Base-by-base conservation (phyloP, 768 basidiomycete species). In the Kwoniella europaea region DNA sequence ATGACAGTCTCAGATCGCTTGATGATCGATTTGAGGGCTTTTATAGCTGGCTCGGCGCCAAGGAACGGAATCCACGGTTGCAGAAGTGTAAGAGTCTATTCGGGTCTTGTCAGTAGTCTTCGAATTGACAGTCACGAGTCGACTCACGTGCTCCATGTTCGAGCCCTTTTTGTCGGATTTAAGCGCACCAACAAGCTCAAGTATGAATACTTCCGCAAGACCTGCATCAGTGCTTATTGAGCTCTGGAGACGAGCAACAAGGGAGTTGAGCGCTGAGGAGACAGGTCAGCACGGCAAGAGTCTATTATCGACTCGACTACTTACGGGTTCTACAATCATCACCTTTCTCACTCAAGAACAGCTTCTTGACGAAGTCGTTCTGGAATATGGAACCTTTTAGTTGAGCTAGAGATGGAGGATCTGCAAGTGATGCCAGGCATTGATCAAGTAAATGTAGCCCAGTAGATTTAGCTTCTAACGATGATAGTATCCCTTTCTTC, bases 31-130 rank as follows among this genome's bases (percentile, higher is more conserved):
- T 68, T 46, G 20, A 76, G 41, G 9, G 56, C 53, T 27, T 27
- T 18, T 13, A 41, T 44, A 10, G 72, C 74, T 41, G 66, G 52
- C 12, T 61, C 41, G n/a, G 66, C 3, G 10, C 15, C 2, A 15
- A 81, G 29, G 70, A 79, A 81, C 1, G 69, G 64, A 1, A 52
- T 71, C 79, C 79, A 81, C 6, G 77, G 77, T 16, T 27, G 53
- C n/a, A 75, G n/a, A 13, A 77, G 60, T 42, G 54, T 15, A 16
- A 78, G 54, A 22, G 22, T 57, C 79, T 81, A 3, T 24, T 18
- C 4, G 3, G 1, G 5, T 12, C 3, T 2, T 56, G 55, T 74
- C 50, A 72, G 67, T 42, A 22, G 29, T 50, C 57, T 13, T 7
- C 18, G 35, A 22, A 18, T 20, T 1, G 43, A 43, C 59, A n/a